phyloP scores from a whole-genome alignment of 2,329 filamentous ascomycete species.

The Sporothrix inflata region DNA sequence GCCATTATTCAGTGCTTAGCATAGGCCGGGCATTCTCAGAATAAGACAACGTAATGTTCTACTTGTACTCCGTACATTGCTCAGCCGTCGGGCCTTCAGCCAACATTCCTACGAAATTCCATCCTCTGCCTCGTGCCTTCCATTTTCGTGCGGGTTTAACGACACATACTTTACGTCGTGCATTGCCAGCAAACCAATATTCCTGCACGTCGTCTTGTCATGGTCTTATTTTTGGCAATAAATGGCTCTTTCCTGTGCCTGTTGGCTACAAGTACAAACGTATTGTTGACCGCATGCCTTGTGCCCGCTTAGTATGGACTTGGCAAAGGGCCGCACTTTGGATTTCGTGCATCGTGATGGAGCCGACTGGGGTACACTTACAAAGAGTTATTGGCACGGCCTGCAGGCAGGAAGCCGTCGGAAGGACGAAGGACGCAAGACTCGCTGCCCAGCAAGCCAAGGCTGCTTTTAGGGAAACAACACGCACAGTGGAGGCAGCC shows the following conservation, averaged over 20 bases:
- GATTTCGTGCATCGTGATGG: conserved; percentile 7
- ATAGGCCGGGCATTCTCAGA: background rate
- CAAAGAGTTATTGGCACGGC: no score
- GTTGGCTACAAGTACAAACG: background rate
- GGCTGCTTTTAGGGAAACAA: conserved; percentile 9
- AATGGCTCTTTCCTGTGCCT: background rate
- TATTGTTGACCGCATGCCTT: conserved; percentile 7
- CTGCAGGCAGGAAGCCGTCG: background rate
- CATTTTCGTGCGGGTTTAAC: background rate
- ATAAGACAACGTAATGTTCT: background rate
- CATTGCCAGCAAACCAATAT: background rate
- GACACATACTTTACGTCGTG: background rate
- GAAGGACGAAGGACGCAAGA: background rate
- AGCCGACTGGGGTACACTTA: background rate
- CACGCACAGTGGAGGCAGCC: background rate
- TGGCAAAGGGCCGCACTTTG: background rate
- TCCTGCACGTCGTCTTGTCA: background rate
- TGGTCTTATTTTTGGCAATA: background rate
- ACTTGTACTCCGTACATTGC: background rate
- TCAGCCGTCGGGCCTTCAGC: background rate
- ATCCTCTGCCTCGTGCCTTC: background rate
- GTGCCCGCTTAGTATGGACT: background rate
- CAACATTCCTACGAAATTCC: background rate
- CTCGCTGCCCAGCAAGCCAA: background rate
- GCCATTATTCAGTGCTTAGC: background rate